These are phyloP conservation scores for Porogramme epimiltina DNA, from an alignment of 1,284 basidiomycete species.

Conservation along the genomic window DNA sequence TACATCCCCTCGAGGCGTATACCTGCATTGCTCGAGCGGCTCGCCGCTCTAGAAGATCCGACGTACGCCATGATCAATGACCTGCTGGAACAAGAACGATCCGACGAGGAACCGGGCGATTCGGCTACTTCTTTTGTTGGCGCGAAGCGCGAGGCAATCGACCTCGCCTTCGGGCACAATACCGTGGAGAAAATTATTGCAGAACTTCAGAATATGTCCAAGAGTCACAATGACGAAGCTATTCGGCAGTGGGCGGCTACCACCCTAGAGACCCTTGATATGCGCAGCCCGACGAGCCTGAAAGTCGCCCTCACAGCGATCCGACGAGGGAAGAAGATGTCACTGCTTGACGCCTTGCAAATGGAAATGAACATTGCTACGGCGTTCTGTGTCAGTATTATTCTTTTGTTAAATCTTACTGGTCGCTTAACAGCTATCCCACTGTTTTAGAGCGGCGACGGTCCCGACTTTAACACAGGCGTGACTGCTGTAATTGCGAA, in stretches of 20 bases:
- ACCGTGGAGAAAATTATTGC: constrained; percentile 72
- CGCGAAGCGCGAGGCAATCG: constrained; percentile 71
- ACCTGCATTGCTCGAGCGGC: constrained; percentile 62
- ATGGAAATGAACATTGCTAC: constrained; percentile 84
- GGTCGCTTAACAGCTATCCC: neutral
- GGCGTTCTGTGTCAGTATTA: constrained; percentile 74
- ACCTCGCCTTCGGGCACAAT: constrained; percentile 73
- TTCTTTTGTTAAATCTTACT: neutral
- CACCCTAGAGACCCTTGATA: constrained; percentile 64
- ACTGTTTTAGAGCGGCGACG: constrained; percentile 63
- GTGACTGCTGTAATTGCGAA: constrained; percentile 75
- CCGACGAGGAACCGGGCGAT: constrained; percentile 62
- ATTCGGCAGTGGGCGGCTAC: constrained; percentile 75
- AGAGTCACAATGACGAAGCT: constrained; percentile 42
- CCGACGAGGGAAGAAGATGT: constrained; percentile 64
- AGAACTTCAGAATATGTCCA: constrained; percentile 51
- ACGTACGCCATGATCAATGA: constrained; percentile 50
- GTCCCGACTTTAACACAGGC: constrained; percentile 82
- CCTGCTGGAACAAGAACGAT: constrained; percentile 70
- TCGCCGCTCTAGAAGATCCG: constrained; percentile 62
- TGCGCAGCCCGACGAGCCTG: constrained; percentile 88
- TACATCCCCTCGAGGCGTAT: constrained; percentile 80
- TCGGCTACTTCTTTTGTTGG: constrained; percentile 60
- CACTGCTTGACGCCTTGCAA: constrained; percentile 68
- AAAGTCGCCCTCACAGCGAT: constrained; percentile 84